Evolutionary conservation across 768 basidiomycete species (phyloP).

Genomic region (Rhodotorula babjevae): DNA sequence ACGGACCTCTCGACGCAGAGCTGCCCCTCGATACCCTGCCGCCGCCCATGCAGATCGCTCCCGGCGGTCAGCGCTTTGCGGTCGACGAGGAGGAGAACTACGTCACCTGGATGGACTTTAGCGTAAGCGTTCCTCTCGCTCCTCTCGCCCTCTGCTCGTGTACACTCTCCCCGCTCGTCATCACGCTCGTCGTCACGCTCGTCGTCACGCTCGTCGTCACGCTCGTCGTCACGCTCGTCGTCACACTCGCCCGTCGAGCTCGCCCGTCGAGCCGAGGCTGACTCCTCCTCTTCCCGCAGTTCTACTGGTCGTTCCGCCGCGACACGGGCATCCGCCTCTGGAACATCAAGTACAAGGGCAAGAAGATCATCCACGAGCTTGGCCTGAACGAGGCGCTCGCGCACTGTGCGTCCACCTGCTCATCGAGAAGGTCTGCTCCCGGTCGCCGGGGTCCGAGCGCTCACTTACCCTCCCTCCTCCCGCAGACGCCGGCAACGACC

Average conservation of each 20-base stretch:
- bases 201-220: too few relatives aligned
- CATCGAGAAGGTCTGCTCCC: too few relatives aligned
- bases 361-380: slow-evolving; percentile 43
- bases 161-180: too few relatives aligned
- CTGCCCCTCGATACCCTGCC: slow-evolving; percentile 37
- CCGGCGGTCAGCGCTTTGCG: slow-evolving; percentile 41
- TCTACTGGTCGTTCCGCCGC: slow-evolving; percentile 42
- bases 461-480: neutral
- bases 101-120: slow-evolving; percentile 41
- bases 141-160: too few relatives aligned
- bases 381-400: slow-evolving; percentile 43
- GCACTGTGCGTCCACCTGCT: slow-evolving; percentile 29
- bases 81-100: slow-evolving; percentile 41
- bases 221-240: too few relatives aligned
- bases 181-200: too few relatives aligned
- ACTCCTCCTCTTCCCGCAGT: slow-evolving; percentile 21
- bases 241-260: neutral
- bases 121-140: too few relatives aligned
- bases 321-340: slow-evolving; percentile 42
- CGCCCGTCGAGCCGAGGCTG: neutral
- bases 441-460: too few relatives aligned
- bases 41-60: slow-evolving; percentile 42
- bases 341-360: slow-evolving; percentile 43
- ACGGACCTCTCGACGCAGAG: neutral
- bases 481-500: slow-evolving; percentile 40